A percentile compares a stretch with the other conserved stretches of the same genome.
These are phyloP conservation scores for Yamadazyma kitorensis DNA, from an alignment of 805 yeast genomes.

Conservation along the genomic window DNA sequence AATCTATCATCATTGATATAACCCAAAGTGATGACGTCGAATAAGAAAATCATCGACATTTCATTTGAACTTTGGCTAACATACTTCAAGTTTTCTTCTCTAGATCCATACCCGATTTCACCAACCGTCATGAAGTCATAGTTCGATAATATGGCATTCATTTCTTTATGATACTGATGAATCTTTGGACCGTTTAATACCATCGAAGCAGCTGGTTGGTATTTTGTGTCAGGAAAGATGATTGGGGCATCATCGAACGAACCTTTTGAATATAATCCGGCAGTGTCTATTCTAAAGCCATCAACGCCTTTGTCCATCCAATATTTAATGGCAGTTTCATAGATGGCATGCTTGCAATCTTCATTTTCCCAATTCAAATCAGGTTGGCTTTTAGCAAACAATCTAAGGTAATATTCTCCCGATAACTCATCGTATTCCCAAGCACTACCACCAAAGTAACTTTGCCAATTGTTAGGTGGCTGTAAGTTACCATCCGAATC, in stretches of 20 bases:
- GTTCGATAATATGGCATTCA: constrained; percentile 40
- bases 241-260: constrained; percentile 48
- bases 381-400: constrained; percentile 56
- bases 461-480: constrained; percentile 57
- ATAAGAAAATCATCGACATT: constrained; percentile 34
- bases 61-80: constrained; percentile 36
- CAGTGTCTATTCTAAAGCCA: constrained; percentile 58
- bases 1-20: constrained; percentile 31
- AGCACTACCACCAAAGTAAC: constrained; percentile 51
- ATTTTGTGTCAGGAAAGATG: constrained; percentile 34
- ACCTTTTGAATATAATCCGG: constrained; percentile 50
- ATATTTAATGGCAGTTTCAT: constrained; percentile 45
- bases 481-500: constrained; percentile 45
- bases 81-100: constrained; percentile 40
- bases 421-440: constrained; percentile 55
- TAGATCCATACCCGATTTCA: constrained; percentile 45
- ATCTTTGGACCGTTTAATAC: constrained; percentile 50
- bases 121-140: constrained; percentile 57
- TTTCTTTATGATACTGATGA: constrained; percentile 55
- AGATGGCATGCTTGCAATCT: constrained; percentile 33
- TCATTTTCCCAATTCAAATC: constrained; percentile 60
- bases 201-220: constrained; percentile 34
- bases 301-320: constrained; percentile 57
- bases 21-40: constrained; percentile 37
- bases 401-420: constrained; percentile 51